Base-by-base conservation (phyloP, 768 basidiomycete species). In the Serendipita indica region DNA sequence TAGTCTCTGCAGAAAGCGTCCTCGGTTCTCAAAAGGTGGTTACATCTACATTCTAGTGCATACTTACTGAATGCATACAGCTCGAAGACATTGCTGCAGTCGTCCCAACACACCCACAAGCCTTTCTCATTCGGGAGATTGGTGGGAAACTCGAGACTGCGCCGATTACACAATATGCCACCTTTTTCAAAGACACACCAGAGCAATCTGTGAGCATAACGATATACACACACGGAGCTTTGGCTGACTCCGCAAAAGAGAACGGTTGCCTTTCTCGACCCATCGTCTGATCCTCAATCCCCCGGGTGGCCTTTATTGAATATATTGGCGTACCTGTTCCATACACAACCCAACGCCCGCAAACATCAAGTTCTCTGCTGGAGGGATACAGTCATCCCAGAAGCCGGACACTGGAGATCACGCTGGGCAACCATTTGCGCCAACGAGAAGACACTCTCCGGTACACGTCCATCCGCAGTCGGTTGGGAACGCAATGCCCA, bases 221-320 rank as follows among this genome's bases (percentile, higher is more conserved):
- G 1, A 57, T 62, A 20, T 34, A 32, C n/a, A 39, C 27, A 16
- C 37, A n/a, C 54, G 59, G 46, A 46, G 52, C 61, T n/a, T 7
- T 61, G 30, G 12, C 61, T 39, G 2, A 56, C 16, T 45, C 52
- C 45, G 58, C 18, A 12, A 27, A 61, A 80, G 77, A 69, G 72
- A n/a, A 61, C 76, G 1, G 69, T 93, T 14, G 81, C 74, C 2
- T 89, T 91, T 68, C 65, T 84, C 54, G 96, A 99, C 66, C 90
- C 94, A 2, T 96, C 92, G 0, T 82, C 91, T 0, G 74, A 81
- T 41, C 72, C 79, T 0, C 67, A 76, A 3, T 82, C 84, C 60
- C 88, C 86, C 0, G 92, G 89, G 16, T 94, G 94, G 94, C 89
- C 92, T 0, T 76, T 97, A 3, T 85, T 94, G 41, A 98, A 97